Evolutionary conservation across 2,329 filamentous ascomycete species (phyloP).

Genomic region (Colletotrichum acutatum): DNA sequence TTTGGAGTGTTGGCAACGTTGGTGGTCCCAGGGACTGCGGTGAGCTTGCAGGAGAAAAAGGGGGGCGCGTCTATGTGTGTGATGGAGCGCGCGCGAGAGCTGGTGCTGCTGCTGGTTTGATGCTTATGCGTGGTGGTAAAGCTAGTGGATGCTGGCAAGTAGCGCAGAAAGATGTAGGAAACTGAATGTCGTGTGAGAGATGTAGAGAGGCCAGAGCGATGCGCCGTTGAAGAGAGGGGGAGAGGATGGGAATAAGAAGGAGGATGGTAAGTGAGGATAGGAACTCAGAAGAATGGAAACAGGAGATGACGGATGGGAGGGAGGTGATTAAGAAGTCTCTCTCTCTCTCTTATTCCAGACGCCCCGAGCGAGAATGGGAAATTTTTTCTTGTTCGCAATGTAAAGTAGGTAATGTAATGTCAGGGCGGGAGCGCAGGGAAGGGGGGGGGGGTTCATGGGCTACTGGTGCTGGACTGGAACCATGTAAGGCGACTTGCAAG

Average conservation of each 20-base stretch:
- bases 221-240: background rate
- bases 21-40: conserved; percentile 22
- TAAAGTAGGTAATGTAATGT: conserved; percentile 32
- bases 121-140: background rate
- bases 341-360: conserved; percentile 29
- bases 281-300: conserved; percentile 14
- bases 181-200: background rate
- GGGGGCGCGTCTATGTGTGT: conserved; percentile 8
- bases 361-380: conserved; percentile 34
- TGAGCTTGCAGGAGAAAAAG: conserved; percentile 32
- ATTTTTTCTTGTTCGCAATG: conserved; percentile 34
- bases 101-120: conserved; percentile 5
- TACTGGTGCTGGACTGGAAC: conserved; percentile 5
- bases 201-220: conserved; percentile 14
- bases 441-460: conserved; percentile 31
- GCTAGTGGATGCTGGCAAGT: background rate
- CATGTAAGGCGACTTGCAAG: conserved; percentile 5
- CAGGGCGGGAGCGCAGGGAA: conserved; percentile 33
- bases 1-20: conserved; percentile 7
- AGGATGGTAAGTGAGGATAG: conserved; percentile 25
- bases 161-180: background rate
- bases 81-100: conserved; percentile 1
- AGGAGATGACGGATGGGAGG: conserved; percentile 24
- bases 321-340: conserved; percentile 30
- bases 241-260: conserved; percentile 4